These are phyloP conservation scores for Exophiala alcalophila DNA, from an alignment of 2,329 filamentous ascomycete genomes.

Conservation along the genomic window DNA sequence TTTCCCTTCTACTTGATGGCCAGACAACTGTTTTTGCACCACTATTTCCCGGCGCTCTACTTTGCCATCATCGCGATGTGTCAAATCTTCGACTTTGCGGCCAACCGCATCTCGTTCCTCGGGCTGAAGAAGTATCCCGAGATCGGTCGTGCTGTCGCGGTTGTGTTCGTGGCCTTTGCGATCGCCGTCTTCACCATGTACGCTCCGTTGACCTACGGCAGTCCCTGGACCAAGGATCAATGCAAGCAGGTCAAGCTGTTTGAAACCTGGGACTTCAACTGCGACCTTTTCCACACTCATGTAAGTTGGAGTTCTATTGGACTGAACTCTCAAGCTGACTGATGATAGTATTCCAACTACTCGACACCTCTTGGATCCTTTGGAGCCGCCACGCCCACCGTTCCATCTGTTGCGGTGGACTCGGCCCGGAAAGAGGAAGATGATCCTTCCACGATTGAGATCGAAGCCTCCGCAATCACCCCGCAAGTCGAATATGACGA, in stretches of 20 bases:
- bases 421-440: constrained; percentile 30
- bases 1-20: constrained; percentile 99
- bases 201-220: constrained; percentile 86
- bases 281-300: constrained; percentile 82
- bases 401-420: constrained; percentile 19
- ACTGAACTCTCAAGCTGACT: constrained; percentile 13
- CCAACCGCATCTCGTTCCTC: constrained; percentile 66
- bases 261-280: constrained; percentile 93
- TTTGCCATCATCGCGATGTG: constrained; percentile 88
- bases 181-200: constrained; percentile 79
- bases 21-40: constrained; percentile 95
- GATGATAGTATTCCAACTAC: constrained; percentile 38
- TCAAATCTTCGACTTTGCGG: constrained; percentile 83
- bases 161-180: constrained; percentile 70
- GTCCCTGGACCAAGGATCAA: constrained; percentile 84
- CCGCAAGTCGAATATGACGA: constrained; percentile 35
- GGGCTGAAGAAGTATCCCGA: constrained; percentile 67
- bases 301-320: constrained; percentile 72
- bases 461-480: constrained; percentile 34
- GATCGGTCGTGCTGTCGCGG: constrained; percentile 70
- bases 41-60: constrained; percentile 96
- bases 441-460: no score
- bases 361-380: constrained; percentile 25
- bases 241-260: constrained; percentile 87
- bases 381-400: constrained; percentile 22